These are phyloP conservation scores for Aspergillus transmontanensis DNA, from an alignment of 2,329 filamentous ascomycete species.

Conservation along the genomic window DNA sequence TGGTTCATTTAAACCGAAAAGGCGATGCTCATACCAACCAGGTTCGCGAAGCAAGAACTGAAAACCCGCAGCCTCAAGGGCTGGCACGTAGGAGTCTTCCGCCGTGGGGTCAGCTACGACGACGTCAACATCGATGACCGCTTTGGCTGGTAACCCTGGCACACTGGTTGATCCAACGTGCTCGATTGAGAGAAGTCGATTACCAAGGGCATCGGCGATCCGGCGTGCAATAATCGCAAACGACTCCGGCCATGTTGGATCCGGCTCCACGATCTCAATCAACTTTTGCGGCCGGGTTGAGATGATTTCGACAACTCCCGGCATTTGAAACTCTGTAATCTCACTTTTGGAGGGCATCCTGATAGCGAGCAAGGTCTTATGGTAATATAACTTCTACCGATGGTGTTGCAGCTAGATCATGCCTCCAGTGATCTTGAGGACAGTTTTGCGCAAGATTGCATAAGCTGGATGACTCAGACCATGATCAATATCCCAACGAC, in stretches of 20 bases:
- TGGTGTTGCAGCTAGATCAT: not conserved
- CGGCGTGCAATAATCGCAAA: conserved; percentile 20
- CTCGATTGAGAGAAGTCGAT: conserved; percentile 34
- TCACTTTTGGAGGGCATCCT: not conserved
- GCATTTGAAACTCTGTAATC: not conserved
- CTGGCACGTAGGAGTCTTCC: conserved; percentile 48
- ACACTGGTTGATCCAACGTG: conserved; percentile 58
- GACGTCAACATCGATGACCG: conserved; percentile 57
- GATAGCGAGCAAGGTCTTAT: not conserved
- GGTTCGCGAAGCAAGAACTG: conserved; percentile 52
- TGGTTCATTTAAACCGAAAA: conserved; percentile 44
- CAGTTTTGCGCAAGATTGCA: not conserved
- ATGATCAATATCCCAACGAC: not conserved
- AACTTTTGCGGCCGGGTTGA: conserved; percentile 9
- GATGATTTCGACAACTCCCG: not conserved
- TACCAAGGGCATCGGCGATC: conserved; percentile 23
- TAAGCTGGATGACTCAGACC: not conserved
- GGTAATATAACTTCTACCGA: not conserved
- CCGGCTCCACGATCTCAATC: conserved; percentile 27
- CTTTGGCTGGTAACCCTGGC: conserved; percentile 53
- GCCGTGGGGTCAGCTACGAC: conserved; percentile 44
- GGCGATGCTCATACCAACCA: conserved; percentile 52
- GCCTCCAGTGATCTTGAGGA: not conserved
- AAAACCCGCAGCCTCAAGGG: conserved; percentile 50
- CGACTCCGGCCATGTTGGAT: conserved; percentile 25